A percentile compares a stretch with the other conserved stretches of the same genome.
Conservation (phyloP, 768 basidiomycete species). For the Lactifluus hygrophoroides region DNA sequence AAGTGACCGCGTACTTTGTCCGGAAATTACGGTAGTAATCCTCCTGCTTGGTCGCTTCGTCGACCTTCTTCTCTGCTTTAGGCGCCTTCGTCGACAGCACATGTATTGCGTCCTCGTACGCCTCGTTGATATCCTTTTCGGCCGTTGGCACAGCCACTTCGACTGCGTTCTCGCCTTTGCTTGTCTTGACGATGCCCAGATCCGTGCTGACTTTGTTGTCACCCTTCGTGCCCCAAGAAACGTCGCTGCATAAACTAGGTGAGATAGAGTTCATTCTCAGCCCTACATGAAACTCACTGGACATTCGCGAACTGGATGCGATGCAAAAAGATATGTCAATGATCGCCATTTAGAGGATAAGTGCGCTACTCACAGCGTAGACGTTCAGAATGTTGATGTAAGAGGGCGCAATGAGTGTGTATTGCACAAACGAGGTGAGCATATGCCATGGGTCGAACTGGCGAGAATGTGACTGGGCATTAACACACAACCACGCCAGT, state of each 20-base stretch:
- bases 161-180: conserved; percentile 69
- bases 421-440: conserved; percentile 94
- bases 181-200: conserved; percentile 69
- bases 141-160: conserved; percentile 80
- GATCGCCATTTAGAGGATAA: background rate
- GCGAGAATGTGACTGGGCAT: background rate
- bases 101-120: conserved; percentile 87
- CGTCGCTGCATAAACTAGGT: conserved; percentile 42
- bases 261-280: background rate
- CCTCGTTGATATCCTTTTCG: conserved; percentile 80
- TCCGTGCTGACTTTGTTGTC: conserved; percentile 81
- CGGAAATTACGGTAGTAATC: conserved; percentile 86
- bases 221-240: conserved; percentile 95
- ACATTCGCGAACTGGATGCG: conserved; percentile 68
- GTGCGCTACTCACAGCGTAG: conserved; percentile 50
- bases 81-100: conserved; percentile 72
- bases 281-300: conserved; percentile 33
- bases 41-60: conserved; percentile 58
- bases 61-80: conserved; percentile 55
- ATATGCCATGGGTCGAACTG: conserved; percentile 98
- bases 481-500: conserved; percentile 9
- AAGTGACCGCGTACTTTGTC: conserved; percentile 52
- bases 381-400: conserved; percentile 93
- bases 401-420: conserved; percentile 84
- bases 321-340: background rate